Base-by-base conservation (phyloP, 371 early-diverging fungal genomes). In the Lichtheimia corymbifera region DNA sequence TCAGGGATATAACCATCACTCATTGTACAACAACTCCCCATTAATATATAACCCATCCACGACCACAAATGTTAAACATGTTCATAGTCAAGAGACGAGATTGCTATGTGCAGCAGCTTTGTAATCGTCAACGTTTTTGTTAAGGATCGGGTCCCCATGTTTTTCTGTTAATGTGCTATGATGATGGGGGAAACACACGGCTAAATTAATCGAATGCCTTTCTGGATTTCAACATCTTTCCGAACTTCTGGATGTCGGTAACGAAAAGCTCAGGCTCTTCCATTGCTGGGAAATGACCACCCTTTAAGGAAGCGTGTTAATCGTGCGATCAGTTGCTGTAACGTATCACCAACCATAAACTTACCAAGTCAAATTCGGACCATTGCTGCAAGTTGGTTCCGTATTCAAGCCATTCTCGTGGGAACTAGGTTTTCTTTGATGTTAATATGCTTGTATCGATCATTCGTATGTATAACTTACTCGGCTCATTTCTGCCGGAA, bases 281-380 rank as follows among this genome's bases (percentile, higher is more conserved):
- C 66, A 91, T 68, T 2, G 83, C 83, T 5, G 88, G 83, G 63
- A 91, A 91, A 63, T 89, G 91, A 0, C 91, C 91, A 18, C 90
- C 88, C 74, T 77, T 70, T 25, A 53, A 14, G 17, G 17, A n/a
- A 49, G 11, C 45, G 14, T 53, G 12, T 18, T n/a, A n/a, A 47
- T 22, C 47, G 22, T 17, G 18, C 18, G 47, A 18, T n/a, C 22
- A 47, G 22, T 13, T 5, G 9, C 2, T 47, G 47, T 7, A 22
- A 47, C 35, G 35, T 35, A 35, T 18, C 22, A 47, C 22, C 18
- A 22, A 47, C n/a, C 6, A 47, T 18, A 47, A 24, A 56, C 67
- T 63, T 70, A 70, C 73, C 17, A 51, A 63, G 28, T 56, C 24
- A 45, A 64, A 62, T 67, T 68, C 68, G 11, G 42, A 63, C 52